Evolutionary conservation across 345 rosid genomes (phyloP), one percentile per base, ranked within the genome.

Genomic region (Salix arbutifolia): DNA sequence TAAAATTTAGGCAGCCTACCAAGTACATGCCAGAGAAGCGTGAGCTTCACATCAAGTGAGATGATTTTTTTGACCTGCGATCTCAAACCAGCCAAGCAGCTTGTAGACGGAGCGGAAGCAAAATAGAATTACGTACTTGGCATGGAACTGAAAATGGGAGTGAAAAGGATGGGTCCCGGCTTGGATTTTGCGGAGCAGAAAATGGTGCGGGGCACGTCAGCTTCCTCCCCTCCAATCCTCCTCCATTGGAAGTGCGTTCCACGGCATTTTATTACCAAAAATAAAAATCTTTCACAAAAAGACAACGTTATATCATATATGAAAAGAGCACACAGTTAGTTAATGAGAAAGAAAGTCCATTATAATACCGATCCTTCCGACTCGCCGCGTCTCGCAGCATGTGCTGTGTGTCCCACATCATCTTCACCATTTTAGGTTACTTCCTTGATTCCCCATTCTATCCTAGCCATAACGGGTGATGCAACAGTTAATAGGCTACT

Each of bases 231-330:
- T 46, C 26, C 26, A 68, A 84, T 78, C 91, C 86, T 88, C 88
- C 86, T 76, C 92, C 92, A 53, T 73, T 73, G 90, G 91, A 89
- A 84, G 92, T 90, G 92, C 88, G 88, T 86, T 89, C 92, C 92
- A 87, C 88, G 89, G 73, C 89, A 83, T 80, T 69, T 18, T 83
- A 82, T 53, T 82, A 73, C 78, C 48, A 23, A 12, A 2, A 26
- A 28, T 4, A 11, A 17, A 61, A 8, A n/a, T 6, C 26, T 21
- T 6, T 18, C 19, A 8, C 37, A 31, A 21, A 19, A 31, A 69
- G 46, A 42, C 25, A 42, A 28, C 40, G 8, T 13, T 1, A 1
- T 26, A 18, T 6, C 17, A 14, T 23, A 1, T 11, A 35, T 14
- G 11, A 25, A 76, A 31, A 8, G 18, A 31, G 16, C n/a, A n/a